Evolutionary conservation across 2,329 filamentous ascomycete species (phyloP).

Genomic region (Phyllosticta citriasiana): DNA sequence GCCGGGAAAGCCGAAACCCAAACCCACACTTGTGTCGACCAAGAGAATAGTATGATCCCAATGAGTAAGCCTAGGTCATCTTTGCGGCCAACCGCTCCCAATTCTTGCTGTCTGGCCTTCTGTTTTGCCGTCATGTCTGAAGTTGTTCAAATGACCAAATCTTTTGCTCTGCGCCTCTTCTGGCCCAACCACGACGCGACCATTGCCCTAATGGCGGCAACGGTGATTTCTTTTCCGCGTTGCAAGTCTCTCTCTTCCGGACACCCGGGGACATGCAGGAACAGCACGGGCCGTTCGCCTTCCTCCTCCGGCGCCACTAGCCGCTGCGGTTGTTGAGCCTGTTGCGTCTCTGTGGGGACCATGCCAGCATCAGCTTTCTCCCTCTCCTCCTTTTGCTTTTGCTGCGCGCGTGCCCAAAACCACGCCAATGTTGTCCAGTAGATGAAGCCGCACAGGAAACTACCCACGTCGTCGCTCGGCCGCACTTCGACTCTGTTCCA

Average conservation of each 20-base stretch:
- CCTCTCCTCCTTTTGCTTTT: slow-evolving; percentile 10
- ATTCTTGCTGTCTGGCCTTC: too few relatives aligned
- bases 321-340: background rate
- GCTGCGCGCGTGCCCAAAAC: slow-evolving; percentile 16
- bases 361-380: background rate
- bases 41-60: too few relatives aligned
- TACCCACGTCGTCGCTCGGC: slow-evolving; percentile 31
- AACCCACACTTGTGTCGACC: too few relatives aligned
- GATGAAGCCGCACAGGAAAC: slow-evolving; percentile 36
- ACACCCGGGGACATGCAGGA: slow-evolving; percentile 33
- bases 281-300: slow-evolving; percentile 25
- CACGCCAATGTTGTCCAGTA: slow-evolving; percentile 32
- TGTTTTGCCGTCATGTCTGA: background rate
- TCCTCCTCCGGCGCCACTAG: background rate
- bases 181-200: slow-evolving; percentile 20
- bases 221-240: slow-evolving; percentile 21
- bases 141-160: background rate
- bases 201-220: slow-evolving; percentile 26
- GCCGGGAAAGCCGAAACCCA: too few relatives aligned
- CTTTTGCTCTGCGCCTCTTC: background rate
- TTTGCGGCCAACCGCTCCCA: too few relatives aligned
- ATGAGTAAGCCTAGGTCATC: too few relatives aligned
- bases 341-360: background rate
- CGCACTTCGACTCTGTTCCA: slow-evolving; percentile 21
- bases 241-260: slow-evolving; percentile 23